A percentile compares a stretch with the other conserved stretches of the same genome.
These are phyloP conservation scores for Daedalea quercina DNA, from an alignment of 768 basidiomycete genomes.

Conservation along the genomic window DNA sequence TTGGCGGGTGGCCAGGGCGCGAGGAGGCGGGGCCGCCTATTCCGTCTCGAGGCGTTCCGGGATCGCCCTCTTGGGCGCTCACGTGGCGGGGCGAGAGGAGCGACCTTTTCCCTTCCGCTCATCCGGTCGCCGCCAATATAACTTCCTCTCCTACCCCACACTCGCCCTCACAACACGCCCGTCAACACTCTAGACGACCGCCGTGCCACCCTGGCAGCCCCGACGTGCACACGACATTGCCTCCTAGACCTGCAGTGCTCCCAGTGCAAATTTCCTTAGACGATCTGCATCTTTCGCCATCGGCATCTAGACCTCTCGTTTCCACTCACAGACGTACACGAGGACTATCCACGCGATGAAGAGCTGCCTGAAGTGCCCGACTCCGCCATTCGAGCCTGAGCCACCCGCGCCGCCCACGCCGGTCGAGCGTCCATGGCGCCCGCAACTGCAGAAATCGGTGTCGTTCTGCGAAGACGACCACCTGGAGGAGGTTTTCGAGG, in stretches of 20 bases:
- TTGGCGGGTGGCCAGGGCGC: too few relatives aligned
- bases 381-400: neutral
- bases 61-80: slow-evolving; percentile 1
- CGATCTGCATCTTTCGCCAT: neutral
- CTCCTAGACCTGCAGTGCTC: neutral
- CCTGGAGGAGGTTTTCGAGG: slow-evolving; percentile 52
- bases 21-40: too few relatives aligned
- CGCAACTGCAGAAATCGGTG: slow-evolving; percentile 44
- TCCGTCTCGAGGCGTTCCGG: neutral
- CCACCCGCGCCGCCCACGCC: slow-evolving; percentile 14
- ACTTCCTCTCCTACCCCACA: neutral
- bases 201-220: neutral
- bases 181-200: neutral
- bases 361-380: slow-evolving; percentile 16
- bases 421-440: slow-evolving; percentile 8
- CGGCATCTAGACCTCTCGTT: neutral
- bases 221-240: neutral
- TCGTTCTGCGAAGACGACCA: slow-evolving; percentile 49
- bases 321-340: neutral
- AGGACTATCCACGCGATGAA: slow-evolving; percentile 5
- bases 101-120: neutral
- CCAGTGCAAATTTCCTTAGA: neutral
- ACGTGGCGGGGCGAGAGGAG: neutral
- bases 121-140: neutral
- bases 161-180: neutral